Conservation (phyloP, 2,329 filamentous ascomycete species). For the Colletotrichum sp. region DNA sequence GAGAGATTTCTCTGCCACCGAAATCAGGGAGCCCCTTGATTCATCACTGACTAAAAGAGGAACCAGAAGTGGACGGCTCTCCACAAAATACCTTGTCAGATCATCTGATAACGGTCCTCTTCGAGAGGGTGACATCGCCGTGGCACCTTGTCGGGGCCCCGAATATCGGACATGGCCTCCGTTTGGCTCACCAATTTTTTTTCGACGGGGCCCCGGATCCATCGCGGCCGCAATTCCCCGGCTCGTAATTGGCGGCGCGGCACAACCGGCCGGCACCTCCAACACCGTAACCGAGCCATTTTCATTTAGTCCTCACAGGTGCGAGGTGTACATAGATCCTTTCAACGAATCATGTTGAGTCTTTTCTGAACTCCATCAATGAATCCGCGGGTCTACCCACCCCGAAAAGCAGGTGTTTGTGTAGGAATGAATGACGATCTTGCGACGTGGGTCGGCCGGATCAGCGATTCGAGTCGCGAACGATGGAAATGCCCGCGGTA, state of each 20-base stretch:
- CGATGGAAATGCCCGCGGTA: neutral
- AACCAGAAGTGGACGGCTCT: neutral
- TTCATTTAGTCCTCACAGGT: neutral
- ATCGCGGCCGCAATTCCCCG: neutral
- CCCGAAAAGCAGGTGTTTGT: neutral
- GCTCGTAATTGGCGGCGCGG: neutral
- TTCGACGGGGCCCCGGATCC: neutral
- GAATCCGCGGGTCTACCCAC: neutral
- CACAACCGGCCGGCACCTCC: neutral
- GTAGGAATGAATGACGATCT: neutral
- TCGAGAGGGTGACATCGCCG: neutral
- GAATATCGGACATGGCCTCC: neutral
- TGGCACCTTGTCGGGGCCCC: neutral
- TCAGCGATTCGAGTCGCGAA: neutral
- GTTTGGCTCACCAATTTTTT: neutral
- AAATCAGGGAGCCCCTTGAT: neutral
- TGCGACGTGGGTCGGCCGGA: slow-evolving; percentile 1
- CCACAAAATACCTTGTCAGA: slow-evolving; percentile 13
- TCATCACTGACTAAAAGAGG: neutral
- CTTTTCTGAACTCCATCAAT: neutral
- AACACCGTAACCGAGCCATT: neutral
- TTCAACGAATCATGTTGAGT: slow-evolving; percentile 15
- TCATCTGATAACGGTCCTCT: slow-evolving; percentile 15
- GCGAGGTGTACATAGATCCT: neutral
- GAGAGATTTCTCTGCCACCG: neutral